phyloP scores from a whole-genome alignment of 208 protist genomes.

The Phytomonas francai region DNA sequence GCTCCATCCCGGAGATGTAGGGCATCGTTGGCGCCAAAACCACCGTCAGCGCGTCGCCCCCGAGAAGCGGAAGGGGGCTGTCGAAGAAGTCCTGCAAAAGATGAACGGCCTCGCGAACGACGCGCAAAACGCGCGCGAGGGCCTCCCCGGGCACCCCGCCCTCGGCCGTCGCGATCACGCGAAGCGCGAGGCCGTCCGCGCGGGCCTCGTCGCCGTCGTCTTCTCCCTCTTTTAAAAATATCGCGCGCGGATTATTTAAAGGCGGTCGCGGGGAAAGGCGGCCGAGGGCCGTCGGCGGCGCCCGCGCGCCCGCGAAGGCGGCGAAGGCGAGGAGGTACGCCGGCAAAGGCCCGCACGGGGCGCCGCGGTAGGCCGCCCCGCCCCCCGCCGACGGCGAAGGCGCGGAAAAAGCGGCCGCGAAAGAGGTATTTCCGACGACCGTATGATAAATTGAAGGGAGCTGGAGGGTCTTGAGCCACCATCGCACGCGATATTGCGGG shows the following conservation, averaged over 20 bases:
- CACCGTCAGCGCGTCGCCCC: slow-evolving; percentile 33
- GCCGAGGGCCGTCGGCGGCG: not conserved
- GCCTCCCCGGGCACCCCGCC: slow-evolving; percentile 13
- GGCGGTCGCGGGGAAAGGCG: not conserved
- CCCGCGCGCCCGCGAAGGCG: slow-evolving; percentile 11
- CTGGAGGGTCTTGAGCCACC: slow-evolving; percentile 43
- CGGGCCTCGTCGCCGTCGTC: not conserved
- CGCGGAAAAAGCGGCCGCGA: not conserved
- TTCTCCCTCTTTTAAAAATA: not conserved
- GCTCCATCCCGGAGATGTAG: slow-evolving; percentile 84
- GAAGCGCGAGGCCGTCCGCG: not conserved
- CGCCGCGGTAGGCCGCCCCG: slow-evolving; percentile 28
- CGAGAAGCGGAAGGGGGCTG: slow-evolving; percentile 47
- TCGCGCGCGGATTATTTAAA: not conserved
- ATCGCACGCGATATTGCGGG: slow-evolving; percentile 53
- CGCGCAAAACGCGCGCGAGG: slow-evolving; percentile 20
- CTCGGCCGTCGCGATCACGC: not conserved
- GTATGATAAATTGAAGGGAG: slow-evolving; percentile 29
- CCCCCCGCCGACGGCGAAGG: slow-evolving; percentile 13
- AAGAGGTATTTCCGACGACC: slow-evolving; percentile 28
- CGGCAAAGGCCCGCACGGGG: slow-evolving; percentile 42
- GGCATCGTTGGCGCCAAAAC: slow-evolving; percentile 65
- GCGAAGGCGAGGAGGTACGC: slow-evolving; percentile 69
- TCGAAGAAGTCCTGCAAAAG: slow-evolving; percentile 58
- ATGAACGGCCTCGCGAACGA: slow-evolving; percentile 24